Evolutionary conservation across 2,329 filamentous ascomycete genomes (phyloP).

Genomic region (Sporothrix euskadiensis): DNA sequence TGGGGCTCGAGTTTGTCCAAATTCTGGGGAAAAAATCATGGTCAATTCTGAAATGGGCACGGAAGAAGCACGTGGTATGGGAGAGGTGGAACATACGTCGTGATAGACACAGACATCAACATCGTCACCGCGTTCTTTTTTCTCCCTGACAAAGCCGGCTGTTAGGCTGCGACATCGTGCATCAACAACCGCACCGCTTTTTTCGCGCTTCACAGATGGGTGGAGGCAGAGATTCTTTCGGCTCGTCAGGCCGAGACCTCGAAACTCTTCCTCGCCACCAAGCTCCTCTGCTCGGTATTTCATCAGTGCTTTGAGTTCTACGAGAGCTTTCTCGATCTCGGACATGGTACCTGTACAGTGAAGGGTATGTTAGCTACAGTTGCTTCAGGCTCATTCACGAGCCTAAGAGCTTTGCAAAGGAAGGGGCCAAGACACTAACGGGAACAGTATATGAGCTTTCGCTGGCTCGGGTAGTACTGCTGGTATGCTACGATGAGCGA

Average conservation of each 20-base stretch:
- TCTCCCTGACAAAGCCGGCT: slow-evolving; percentile 95
- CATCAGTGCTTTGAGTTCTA: slow-evolving; percentile 89
- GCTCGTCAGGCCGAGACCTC: slow-evolving; percentile 88
- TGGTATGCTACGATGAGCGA: slow-evolving; percentile 97
- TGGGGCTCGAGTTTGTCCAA: slow-evolving; percentile 92
- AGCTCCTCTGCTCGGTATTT: slow-evolving; percentile 88
- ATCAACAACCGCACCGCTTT: slow-evolving; percentile 91
- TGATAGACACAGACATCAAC: slow-evolving; percentile 96
- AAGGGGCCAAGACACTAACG: slow-evolving; percentile 50
- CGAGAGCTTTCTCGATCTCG: slow-evolving; percentile 96
- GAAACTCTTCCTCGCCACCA: slow-evolving; percentile 89
- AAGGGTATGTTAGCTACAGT: neutral
- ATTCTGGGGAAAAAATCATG: slow-evolving; percentile 56
- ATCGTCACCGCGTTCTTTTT: slow-evolving; percentile 91
- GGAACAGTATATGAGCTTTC: slow-evolving; percentile 98
- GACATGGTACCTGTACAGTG: slow-evolving; percentile 79
- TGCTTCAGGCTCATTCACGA: neutral
- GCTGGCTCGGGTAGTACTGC: slow-evolving; percentile 85
- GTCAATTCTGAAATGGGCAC: slow-evolving; percentile 28
- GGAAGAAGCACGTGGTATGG: too few relatives aligned
- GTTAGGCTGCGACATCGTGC: slow-evolving; percentile 94
- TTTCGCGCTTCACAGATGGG: slow-evolving; percentile 92
- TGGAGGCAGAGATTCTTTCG: slow-evolving; percentile 97
- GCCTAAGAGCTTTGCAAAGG: neutral
- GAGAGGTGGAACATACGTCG: slow-evolving; percentile 58